phyloP scores from a whole-genome alignment of 2,329 filamentous ascomycete genomes.

The Colletotrichum sp. region DNA sequence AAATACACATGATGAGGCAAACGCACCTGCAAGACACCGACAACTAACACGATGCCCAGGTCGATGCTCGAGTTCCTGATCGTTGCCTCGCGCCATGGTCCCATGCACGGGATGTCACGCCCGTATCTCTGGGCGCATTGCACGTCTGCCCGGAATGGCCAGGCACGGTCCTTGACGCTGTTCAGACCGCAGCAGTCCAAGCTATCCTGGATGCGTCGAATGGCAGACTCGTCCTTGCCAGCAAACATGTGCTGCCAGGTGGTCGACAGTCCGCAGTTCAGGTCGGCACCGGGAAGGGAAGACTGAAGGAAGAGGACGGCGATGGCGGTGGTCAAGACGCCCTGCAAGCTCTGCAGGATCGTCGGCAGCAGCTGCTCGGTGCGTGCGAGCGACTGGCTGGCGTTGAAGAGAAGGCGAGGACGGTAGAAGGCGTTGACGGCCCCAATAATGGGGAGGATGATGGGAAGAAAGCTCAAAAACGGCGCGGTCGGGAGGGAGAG shows the following conservation, averaged over 20 bases:
- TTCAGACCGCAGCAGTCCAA: constrained; percentile 72
- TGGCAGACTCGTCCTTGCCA: constrained; percentile 50
- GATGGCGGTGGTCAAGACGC: constrained; percentile 45
- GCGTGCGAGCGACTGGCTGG: constrained; percentile 14
- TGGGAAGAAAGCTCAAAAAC: constrained; percentile 37
- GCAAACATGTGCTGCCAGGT: constrained; percentile 61
- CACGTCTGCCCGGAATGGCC: constrained; percentile 56
- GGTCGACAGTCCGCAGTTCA: constrained; percentile 59
- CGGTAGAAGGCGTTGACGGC: constrained; percentile 40
- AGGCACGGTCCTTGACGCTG: constrained; percentile 62
- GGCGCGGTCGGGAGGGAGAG: constrained; percentile 47
- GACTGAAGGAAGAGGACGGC: constrained; percentile 47
- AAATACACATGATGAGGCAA: not conserved
- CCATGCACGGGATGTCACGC: constrained; percentile 52
- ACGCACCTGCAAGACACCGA: constrained; percentile 62
- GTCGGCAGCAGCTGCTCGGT: constrained; percentile 14
- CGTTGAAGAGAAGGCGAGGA: constrained; percentile 32
- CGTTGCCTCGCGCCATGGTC: constrained; percentile 61
- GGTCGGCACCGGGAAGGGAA: constrained; percentile 33
- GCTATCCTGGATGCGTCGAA: constrained; percentile 68
- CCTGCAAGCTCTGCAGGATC: constrained; percentile 47
- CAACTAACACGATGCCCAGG: constrained; percentile 56
- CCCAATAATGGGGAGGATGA: constrained; percentile 45
- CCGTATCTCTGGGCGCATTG: constrained; percentile 52
- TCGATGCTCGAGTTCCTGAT: constrained; percentile 58